Percentiles rank a stretch among this genome's conserved stretches.
phyloP scores from a whole-genome alignment of 352 stramenopile species.

The Phytophthora podocarpi region DNA sequence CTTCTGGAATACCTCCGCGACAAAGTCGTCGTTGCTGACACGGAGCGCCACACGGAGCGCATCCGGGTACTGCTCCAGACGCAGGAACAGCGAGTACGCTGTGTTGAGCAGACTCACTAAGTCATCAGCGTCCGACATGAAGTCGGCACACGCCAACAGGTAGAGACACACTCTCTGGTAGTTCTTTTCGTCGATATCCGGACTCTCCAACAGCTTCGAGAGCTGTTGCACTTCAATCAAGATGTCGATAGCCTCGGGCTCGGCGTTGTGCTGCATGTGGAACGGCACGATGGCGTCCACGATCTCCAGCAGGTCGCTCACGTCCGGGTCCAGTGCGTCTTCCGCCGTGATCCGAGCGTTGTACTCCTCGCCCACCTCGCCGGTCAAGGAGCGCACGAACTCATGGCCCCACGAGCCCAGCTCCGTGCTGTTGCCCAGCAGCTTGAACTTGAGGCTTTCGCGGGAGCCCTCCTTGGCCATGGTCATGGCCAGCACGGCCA shows the following conservation, averaged over 20 bases:
- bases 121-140: slow-evolving; percentile 99
- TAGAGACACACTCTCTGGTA: slow-evolving; percentile 99
- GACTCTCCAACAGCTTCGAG: slow-evolving; percentile 92
- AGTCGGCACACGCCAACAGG: slow-evolving; percentile 97
- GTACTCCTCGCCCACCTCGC: slow-evolving; percentile 97
- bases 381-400: slow-evolving; percentile 97
- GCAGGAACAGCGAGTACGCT: slow-evolving; percentile 95
- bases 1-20: slow-evolving; percentile 81
- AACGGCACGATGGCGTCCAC: slow-evolving; percentile 99
- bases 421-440: slow-evolving; percentile 90
- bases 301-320: slow-evolving; percentile 93
- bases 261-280: slow-evolving; percentile 99
- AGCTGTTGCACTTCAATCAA: slow-evolving; percentile 99
- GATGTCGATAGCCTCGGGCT: slow-evolving; percentile 99
- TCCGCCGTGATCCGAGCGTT: slow-evolving; percentile 73
- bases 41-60: slow-evolving; percentile 97
- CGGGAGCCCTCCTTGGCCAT: slow-evolving; percentile 95
- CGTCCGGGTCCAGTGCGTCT: slow-evolving; percentile 62
- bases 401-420: slow-evolving; percentile 98
- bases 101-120: slow-evolving; percentile 91
- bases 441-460: slow-evolving; percentile 91
- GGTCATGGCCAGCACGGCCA: slow-evolving; percentile 98
- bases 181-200: slow-evolving; percentile 98
- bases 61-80: slow-evolving; percentile 94
- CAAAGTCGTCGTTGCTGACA: slow-evolving; percentile 84